Percentiles rank a stretch among this genome's conserved stretches.
Conservation (phyloP, 2,329 filamentous ascomycete species). For the Metarhizium guizhouense region DNA sequence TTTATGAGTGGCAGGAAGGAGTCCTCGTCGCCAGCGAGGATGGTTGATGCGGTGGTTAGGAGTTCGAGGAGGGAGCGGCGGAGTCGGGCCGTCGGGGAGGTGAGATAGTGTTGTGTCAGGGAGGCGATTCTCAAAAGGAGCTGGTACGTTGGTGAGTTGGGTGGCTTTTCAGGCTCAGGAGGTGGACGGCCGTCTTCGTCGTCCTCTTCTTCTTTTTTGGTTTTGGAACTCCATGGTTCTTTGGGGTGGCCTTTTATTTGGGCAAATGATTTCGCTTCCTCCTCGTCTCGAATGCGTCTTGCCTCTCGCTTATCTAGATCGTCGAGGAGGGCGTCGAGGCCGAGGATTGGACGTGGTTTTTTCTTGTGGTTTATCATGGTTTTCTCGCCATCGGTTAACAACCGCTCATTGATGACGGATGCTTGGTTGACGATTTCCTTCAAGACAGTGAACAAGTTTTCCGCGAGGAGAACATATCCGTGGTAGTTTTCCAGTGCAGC, state of each 20-base stretch:
- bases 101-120: constrained; percentile 84
- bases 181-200: constrained; percentile 26
- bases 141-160: constrained; percentile 71
- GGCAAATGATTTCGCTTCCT: constrained; percentile 19
- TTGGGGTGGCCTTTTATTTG: constrained; percentile 19
- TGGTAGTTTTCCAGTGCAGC: constrained; percentile 91
- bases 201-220: constrained; percentile 24
- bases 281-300: constrained; percentile 23
- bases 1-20: constrained; percentile 85
- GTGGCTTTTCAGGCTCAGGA: constrained; percentile 40
- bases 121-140: constrained; percentile 73
- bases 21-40: constrained; percentile 68
- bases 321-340: constrained; percentile 37
- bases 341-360: constrained; percentile 18
- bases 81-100: constrained; percentile 71
- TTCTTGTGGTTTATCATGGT: constrained; percentile 34
- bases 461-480: constrained; percentile 79
- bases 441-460: constrained; percentile 74
- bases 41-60: constrained; percentile 60
- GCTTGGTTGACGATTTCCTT: constrained; percentile 79
- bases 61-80: constrained; percentile 71
- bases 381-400: constrained; percentile 32
- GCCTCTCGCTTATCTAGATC: constrained; percentile 52
- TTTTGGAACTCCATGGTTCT: constrained; percentile 28
- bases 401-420: constrained; percentile 45